Base-by-base conservation (phyloP, 345 rosid genomes). In the Xanthoceras sorbifolium region DNA sequence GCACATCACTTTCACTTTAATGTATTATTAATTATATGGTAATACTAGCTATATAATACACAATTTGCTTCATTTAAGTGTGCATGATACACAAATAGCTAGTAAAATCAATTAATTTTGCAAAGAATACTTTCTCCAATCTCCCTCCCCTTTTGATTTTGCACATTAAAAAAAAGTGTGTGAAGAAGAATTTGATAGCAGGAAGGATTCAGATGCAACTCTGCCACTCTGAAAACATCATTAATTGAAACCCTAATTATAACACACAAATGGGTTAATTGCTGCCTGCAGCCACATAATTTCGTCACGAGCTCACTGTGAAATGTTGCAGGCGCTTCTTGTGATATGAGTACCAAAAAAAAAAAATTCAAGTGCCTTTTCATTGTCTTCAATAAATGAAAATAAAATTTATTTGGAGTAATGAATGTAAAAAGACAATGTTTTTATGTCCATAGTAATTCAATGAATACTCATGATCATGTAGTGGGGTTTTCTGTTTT, bases 301-400 rank as follows among this genome's bases (percentile, higher is more conserved):
- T 62, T 73, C 68, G 69, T 81, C 81, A 81, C 80, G 78, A 67
- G 75, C 55, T 73, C 72, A 17, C 76, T 77, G 29, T 70, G 77
- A 23, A 9, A 34, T 14, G 32, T 40, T 70, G 50, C 74, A 38
- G 42, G 44, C 20, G 11, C 61, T 61, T 62, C 66, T 57, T 70
- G 61, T 61, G 75, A 57, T 67, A 73, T 34, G 74, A 62, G 72
- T 48, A 48, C 65, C 68, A 64, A 40, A 14, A 23, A 40, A 23
- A 40, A 34, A 4, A 3, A 4, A 31, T 23, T 46, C 1, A 72
- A 23, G 14, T 28, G 12, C 34, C 38, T 25, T 40, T 64, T 40
- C 77, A 44, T 55, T 65, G 54, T 68, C 69, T 40, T 50, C 70
- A 40, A 17, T 42, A 22, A 67, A 80, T 36, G 6, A 36, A 36